Conservation (phyloP, 768 basidiomycete species). For the Pleurotus salmoneostramineus region DNA sequence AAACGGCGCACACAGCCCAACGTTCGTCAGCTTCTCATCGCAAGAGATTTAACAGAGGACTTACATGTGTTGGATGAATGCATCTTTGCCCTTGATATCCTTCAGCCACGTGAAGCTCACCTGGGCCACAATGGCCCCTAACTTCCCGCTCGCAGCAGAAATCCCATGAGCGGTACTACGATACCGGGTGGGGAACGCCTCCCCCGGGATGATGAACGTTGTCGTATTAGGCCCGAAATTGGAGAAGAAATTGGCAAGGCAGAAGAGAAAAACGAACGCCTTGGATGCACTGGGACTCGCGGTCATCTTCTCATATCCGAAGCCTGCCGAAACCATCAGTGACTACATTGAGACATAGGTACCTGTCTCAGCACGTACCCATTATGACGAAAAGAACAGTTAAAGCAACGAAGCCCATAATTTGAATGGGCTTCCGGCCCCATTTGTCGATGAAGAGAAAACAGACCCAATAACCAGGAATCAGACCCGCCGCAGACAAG, state of each 20-base stretch:
- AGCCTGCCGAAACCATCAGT: constrained; percentile 36
- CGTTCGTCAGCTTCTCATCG: neutral
- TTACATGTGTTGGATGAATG: constrained; percentile 67
- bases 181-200: constrained; percentile 86
- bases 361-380: constrained; percentile 40
- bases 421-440: constrained; percentile 80
- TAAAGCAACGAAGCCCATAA: constrained; percentile 69
- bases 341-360: neutral
- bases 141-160: constrained; percentile 77
- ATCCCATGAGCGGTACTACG: constrained; percentile 85
- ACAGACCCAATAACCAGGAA: constrained; percentile 71
- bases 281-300: constrained; percentile 36
- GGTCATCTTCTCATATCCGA: constrained; percentile 57
- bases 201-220: constrained; percentile 79
- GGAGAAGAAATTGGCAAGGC: constrained; percentile 87
- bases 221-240: constrained; percentile 84
- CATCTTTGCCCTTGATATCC: constrained; percentile 63
- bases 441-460: constrained; percentile 67
- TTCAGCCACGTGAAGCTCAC: constrained; percentile 68
- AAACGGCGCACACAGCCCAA: neutral
- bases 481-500: constrained; percentile 69
- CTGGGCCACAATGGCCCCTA: constrained; percentile 80
- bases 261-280: constrained; percentile 81
- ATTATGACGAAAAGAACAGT: constrained; percentile 63
- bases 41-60: constrained; percentile 17